Evolutionary conservation across 2,329 filamentous ascomycete species (phyloP).

Genomic region (Colletotrichum euphorbiae): DNA sequence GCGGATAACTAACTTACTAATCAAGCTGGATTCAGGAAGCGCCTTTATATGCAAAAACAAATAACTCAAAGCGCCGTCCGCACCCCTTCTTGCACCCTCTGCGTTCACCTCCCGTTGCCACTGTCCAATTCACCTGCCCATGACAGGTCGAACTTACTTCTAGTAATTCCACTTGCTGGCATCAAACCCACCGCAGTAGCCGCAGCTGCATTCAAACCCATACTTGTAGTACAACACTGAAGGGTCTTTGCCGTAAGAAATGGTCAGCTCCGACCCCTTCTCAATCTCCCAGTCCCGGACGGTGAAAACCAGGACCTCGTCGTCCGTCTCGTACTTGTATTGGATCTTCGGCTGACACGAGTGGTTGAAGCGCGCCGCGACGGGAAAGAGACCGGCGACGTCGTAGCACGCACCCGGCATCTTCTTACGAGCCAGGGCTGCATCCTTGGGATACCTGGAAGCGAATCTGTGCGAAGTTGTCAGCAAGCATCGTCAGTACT

Average conservation of each 20-base stretch:
- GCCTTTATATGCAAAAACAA: not conserved
- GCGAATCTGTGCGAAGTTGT: conserved; percentile 45
- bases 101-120: too few relatives aligned
- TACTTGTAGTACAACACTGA: conserved; percentile 56
- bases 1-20: too few relatives aligned
- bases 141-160: not conserved
- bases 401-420: not conserved
- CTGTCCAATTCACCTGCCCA: not conserved
- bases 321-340: conserved; percentile 54
- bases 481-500: not conserved
- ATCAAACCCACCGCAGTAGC: conserved; percentile 51
- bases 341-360: conserved; percentile 58
- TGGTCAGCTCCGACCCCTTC: conserved; percentile 62
- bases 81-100: not conserved
- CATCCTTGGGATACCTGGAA: conserved; percentile 27
- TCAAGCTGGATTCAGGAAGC: too few relatives aligned
- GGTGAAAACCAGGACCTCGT: conserved; percentile 55
- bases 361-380: conserved; percentile 70
- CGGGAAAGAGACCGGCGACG: conserved; percentile 58
- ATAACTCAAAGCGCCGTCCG: not conserved
- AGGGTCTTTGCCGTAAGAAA: conserved; percentile 59
- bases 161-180: conserved; percentile 17
- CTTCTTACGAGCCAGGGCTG: not conserved
- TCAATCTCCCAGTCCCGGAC: conserved; percentile 50
- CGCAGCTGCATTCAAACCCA: conserved; percentile 66